Evolutionary conservation across 1,284 basidiomycete species (phyloP), one percentile per base, ranked within the genome.

Genomic region (Ganoderma resinaceum): DNA sequence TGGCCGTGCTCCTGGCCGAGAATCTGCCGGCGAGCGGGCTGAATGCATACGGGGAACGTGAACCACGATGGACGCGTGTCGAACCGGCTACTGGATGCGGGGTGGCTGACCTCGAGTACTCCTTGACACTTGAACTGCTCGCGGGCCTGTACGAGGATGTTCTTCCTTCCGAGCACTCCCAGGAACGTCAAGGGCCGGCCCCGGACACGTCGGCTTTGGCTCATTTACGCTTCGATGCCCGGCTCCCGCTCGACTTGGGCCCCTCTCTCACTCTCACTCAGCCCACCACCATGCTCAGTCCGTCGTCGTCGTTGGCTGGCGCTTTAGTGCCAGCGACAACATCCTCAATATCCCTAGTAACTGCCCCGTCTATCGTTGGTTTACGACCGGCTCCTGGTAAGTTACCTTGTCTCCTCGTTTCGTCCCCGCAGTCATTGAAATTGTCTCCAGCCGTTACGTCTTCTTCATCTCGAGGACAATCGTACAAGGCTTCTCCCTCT

Each of bases 101-200:
- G n/a, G 90, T 94, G 53, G 89, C 91, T 63, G 89, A 89, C 53
- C 82, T 94, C 59, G 92, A 94, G 73, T 91, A 87, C 73, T 91
- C 92, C 14, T 86, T 88, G 67, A 78, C 82, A 26, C 76, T 93
- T 33, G 91, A 94, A 73, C 80, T 85, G 29, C 81, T 93, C 78
- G 87, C 86, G 35, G 86, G 83, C 20, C 73, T 82, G 31, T 74
- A 73, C 63, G 75, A 74, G 63, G 68, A 72, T 37, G 70, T 74
- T 14, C 61, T 68, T 49, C 67, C 67, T 33, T 61, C 43, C 33
- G 59, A 63, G 46, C 55, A 65, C 23, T 63, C 63, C 58, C 64
- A 60, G 66, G 72, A 46, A 62, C 63, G 55, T 33, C 58, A 60
- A 38, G 58, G 35, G 37, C 61, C 58, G 66, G 62, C 62, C 37